phyloP scores from a whole-genome alignment of 2,329 filamentous ascomycete genomes.

The Mycogone perniciosa region DNA sequence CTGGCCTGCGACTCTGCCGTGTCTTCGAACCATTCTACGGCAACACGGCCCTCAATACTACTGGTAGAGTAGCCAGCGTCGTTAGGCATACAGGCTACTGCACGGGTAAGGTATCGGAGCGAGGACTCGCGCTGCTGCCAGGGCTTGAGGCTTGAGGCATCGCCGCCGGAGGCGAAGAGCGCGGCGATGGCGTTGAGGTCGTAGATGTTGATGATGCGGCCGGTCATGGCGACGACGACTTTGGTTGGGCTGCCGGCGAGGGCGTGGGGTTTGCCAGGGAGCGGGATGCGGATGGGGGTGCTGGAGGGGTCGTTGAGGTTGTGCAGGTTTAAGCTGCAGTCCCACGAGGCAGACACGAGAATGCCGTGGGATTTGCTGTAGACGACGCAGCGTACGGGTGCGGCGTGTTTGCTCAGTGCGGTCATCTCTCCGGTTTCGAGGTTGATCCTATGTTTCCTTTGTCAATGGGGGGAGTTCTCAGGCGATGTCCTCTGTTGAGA shows the following conservation, averaged over 20 bases:
- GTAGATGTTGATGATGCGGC: constrained; percentile 90
- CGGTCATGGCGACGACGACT: constrained; percentile 92
- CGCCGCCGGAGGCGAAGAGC: constrained; percentile 39
- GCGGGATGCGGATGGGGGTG: constrained; percentile 56
- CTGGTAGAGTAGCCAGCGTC: constrained; percentile 89
- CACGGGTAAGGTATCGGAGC: constrained; percentile 91
- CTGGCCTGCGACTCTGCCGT: constrained; percentile 77
- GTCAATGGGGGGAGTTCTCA: not conserved
- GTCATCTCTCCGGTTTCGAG: constrained; percentile 66
- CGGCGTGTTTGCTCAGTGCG: constrained; percentile 69
- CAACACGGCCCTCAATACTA: constrained; percentile 90
- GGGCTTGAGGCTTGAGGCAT: constrained; percentile 52
- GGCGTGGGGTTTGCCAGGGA: constrained; percentile 85
- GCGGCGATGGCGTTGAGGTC: constrained; percentile 64
- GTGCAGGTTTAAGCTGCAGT: constrained; percentile 83
- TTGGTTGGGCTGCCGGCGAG: constrained; percentile 71
- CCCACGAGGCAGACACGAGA: constrained; percentile 89
- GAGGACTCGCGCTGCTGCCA: constrained; percentile 94
- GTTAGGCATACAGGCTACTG: constrained; percentile 92
- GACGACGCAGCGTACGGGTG: constrained; percentile 75
- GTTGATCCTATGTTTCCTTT: constrained; percentile 46
- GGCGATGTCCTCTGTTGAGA: not conserved
- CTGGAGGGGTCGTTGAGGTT: constrained; percentile 48
- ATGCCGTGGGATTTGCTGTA: constrained; percentile 72
- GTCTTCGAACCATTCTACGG: constrained; percentile 97